Evolutionary conservation across 202 grass and related monocot genomes (phyloP), one percentile per base, ranked within the genome.

Genomic region (Schoenoplectus tabernaemontani): DNA sequence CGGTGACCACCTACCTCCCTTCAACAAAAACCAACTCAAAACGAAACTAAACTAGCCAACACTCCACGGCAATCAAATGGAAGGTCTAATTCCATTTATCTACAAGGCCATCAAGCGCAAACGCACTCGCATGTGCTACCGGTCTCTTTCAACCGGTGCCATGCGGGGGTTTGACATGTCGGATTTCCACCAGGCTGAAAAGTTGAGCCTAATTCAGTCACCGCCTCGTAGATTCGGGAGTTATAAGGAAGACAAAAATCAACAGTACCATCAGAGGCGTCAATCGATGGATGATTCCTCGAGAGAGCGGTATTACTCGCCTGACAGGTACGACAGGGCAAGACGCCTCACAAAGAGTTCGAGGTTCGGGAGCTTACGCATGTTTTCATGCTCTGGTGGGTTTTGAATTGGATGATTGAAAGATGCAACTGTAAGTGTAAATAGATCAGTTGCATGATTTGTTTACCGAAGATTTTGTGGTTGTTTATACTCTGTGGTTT

Each of bases 71-170:
- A 32, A 44, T 44, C n/a, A 0, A 68, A 83, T 96, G 93, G 93
- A 96, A 85, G 90, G 93, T 23, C 67, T 96, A 43, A 96, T 96
- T 51, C 93, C 90, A 84, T 96, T 96, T 69, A 87, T 96, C 79
- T 92, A 78, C 82, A 96, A 38, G 77, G 81, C 86, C 9, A 86
- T 96, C 90, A 96, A 96, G 82, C 88, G 91, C 65, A 65, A 87
- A 38, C 84, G 84, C 64, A 82, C 13, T 26, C 71, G 88, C 83
- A 86, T 59, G 83, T 91, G 87, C 88, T 89, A 89, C 46, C 59
- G 83, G 50, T 89, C 86, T 80, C 87, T 83, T 78, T 92, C 91
- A 56, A 42, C 78, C 22, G 73, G 79, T 36, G 81, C 81, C 10
- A 57, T 57, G 3, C 75, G 47, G 24, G 23, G 84, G 20, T 89